These are phyloP conservation scores for Begonia masoniana DNA, from an alignment of 306 rosid species.

Conservation along the genomic window DNA sequence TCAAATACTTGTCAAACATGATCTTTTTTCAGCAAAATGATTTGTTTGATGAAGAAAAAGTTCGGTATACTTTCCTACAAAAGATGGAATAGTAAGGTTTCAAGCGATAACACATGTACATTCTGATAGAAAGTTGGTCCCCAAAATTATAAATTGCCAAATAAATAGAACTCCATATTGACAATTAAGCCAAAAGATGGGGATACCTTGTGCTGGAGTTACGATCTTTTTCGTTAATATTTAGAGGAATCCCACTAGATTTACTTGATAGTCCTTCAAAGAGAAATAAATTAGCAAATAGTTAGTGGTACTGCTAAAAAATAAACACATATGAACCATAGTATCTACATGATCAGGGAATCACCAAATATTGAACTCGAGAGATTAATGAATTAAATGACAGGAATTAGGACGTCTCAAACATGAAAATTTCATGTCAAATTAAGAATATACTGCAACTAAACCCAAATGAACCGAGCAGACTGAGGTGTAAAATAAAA, in stretches of 20 bases:
- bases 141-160: background rate
- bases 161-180: slow-evolving; percentile 3
- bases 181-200: slow-evolving; percentile 6
- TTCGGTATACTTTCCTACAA: too few species aligned
- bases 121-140: background rate
- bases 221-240: slow-evolving; percentile 35
- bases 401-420: background rate
- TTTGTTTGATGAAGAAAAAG: too few species aligned
- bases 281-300: slow-evolving; percentile 11
- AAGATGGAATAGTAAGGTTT: too few species aligned
- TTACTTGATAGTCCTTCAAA: slow-evolving; percentile 55
- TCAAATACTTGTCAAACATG: too few species aligned
- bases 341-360: background rate
- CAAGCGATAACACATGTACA: too few species aligned
- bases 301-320: background rate
- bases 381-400: background rate
- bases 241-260: slow-evolving; percentile 28
- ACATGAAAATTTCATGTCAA: background rate
- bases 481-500: too few species aligned
- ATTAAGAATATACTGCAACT: background rate
- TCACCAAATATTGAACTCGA: too few species aligned
- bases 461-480: background rate
- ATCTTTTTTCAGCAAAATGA: too few species aligned
- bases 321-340: background rate
- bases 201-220: slow-evolving; percentile 50